Conservation (phyloP, 1,284 basidiomycete genomes). For the Ustilago hordei region DNA sequence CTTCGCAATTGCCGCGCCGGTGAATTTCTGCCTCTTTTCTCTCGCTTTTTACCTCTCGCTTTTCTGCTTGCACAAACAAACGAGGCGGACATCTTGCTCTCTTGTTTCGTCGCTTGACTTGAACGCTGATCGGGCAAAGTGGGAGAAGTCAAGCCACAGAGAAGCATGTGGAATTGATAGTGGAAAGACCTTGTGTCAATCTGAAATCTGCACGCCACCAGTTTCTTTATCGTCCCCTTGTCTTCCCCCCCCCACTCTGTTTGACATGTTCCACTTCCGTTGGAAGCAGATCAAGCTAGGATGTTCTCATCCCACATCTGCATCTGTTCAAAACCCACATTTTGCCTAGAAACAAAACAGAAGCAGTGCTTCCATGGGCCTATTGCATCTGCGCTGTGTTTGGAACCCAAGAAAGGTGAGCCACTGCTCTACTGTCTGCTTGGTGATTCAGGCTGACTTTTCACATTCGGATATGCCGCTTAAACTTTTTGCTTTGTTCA, state of each 20-base stretch:
- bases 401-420: not conserved
- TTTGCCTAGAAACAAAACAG: no score
- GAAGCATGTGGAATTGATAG: not conserved
- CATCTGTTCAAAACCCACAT: not conserved
- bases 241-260: slow-evolving; percentile 5
- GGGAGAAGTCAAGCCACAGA: not conserved
- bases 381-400: not conserved
- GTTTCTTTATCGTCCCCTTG: not conserved
- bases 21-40: not conserved
- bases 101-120: not conserved
- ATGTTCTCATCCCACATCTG: not conserved
- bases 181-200: not conserved
- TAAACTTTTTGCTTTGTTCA: not conserved
- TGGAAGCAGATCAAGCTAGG: not conserved
- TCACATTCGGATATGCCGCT: slow-evolving; percentile 6
- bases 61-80: not conserved
- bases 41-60: not conserved
- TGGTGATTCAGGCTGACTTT: not conserved
- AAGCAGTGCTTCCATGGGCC: no score
- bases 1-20: slow-evolving; percentile 6
- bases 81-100: not conserved
- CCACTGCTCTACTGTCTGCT: no score
- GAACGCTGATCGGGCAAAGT: no score
- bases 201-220: slow-evolving; percentile 6
- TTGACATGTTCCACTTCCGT: not conserved